A percentile compares a stretch with the other conserved stretches of the same genome.
phyloP scores from a whole-genome alignment of 768 basidiomycete genomes.

The Udeniomyces megalosporus region DNA sequence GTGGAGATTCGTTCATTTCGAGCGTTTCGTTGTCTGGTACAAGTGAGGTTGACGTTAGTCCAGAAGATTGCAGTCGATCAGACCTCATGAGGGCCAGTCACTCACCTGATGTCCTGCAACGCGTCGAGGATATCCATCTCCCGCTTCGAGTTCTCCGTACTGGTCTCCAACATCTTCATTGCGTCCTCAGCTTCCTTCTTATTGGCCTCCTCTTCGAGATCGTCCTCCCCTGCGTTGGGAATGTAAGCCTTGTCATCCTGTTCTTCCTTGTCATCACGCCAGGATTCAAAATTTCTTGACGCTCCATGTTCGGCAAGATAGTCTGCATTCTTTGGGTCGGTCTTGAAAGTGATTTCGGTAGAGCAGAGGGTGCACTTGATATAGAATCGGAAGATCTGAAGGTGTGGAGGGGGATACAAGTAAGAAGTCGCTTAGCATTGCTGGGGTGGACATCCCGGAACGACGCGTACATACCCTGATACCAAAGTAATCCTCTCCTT shows the following conservation, averaged over 20 bases:
- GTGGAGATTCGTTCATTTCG: constrained; percentile 49
- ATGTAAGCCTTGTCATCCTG: constrained; percentile 47
- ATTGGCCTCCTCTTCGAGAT: constrained; percentile 35
- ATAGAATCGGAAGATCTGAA: constrained; percentile 30
- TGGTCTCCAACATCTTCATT: constrained; percentile 90
- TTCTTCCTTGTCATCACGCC: constrained; percentile 28
- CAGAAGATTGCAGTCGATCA: not conserved
- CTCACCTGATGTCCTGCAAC: constrained; percentile 49
- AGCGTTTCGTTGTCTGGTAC: constrained; percentile 46
- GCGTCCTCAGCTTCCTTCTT: constrained; percentile 44
- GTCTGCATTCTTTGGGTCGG: constrained; percentile 58
- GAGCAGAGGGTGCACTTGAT: constrained; percentile 73
- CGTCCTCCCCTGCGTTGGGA: constrained; percentile 69
- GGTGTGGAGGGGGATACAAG: not conserved
- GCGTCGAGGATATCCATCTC: constrained; percentile 98
- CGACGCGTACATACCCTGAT: constrained; percentile 56
- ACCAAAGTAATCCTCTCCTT: constrained; percentile 92
- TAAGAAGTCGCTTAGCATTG: too few species aligned
- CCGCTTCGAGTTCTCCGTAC: constrained; percentile 76
- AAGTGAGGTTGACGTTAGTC: too few species aligned
- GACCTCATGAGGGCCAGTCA: not conserved
- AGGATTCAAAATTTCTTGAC: constrained; percentile 75
- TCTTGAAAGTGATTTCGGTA: constrained; percentile 98
- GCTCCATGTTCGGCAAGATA: constrained; percentile 90
- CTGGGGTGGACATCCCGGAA: not conserved